These are phyloP conservation scores for Fagus sylvatica DNA, from an alignment of 306 rosid genomes.

Conservation along the genomic window DNA sequence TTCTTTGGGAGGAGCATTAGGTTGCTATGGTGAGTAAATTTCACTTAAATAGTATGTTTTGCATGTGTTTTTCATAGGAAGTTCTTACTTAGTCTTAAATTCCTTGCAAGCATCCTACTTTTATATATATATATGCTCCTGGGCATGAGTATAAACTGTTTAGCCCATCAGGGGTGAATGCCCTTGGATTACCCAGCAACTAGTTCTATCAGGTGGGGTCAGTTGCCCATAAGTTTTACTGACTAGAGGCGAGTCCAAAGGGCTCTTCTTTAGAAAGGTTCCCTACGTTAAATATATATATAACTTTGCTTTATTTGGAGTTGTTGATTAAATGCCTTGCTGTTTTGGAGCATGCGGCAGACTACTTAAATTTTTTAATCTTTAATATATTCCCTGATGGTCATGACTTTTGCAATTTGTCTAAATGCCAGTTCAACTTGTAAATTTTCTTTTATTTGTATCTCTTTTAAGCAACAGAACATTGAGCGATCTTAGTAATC, in stretches of 20 bases:
- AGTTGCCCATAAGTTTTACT: too few species aligned
- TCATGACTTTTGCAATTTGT: neutral
- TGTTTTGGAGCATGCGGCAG: neutral
- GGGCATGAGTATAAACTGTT: too few species aligned
- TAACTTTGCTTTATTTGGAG: neutral
- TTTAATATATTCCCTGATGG: neutral
- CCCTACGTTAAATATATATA: too few species aligned
- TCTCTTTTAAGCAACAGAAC: neutral
- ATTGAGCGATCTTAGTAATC: neutral
- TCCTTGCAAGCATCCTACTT: neutral
- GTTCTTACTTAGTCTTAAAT: neutral
- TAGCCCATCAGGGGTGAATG: too few species aligned
- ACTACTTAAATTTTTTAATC: neutral
- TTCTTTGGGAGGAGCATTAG: conserved; percentile 57
- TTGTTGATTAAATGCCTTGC: neutral
- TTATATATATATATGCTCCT: neutral
- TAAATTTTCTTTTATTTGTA: neutral
- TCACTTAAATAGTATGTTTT: neutral
- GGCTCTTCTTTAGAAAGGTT: too few species aligned
- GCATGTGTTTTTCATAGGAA: neutral
- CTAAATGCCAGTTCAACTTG: neutral
- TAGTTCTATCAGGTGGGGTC: too few species aligned
- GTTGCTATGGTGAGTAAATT: conserved; percentile 56
- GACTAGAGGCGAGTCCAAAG: too few species aligned
- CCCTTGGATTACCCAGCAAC: too few species aligned